These are phyloP conservation scores for Cladosporium colombiae DNA, from an alignment of 2,329 filamentous ascomycete genomes.

Conservation along the genomic window DNA sequence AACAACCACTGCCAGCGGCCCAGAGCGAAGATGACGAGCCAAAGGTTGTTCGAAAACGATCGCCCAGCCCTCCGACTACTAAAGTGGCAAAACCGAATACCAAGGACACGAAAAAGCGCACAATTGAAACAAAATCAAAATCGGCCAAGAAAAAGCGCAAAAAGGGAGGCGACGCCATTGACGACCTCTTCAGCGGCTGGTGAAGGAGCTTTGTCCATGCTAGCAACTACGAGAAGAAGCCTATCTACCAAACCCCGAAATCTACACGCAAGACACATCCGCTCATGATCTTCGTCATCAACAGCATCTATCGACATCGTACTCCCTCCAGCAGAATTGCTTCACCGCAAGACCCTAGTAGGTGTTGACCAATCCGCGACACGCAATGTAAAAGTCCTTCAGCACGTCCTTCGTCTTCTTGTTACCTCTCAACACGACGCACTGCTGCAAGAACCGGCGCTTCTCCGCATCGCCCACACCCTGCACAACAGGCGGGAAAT, in stretches of 20 bases:
- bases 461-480: conserved; percentile 63
- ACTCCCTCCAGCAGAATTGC: not conserved
- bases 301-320: not conserved
- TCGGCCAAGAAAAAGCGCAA: conserved; percentile 58
- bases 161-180: conserved; percentile 66
- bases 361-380: conserved; percentile 49
- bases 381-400: conserved; percentile 71
- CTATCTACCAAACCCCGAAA: not conserved
- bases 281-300: conserved; percentile 3
- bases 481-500: conserved; percentile 56
- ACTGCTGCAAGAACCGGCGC: conserved; percentile 63
- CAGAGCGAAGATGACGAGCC: not conserved
- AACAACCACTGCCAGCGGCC: not conserved
- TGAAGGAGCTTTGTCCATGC: not conserved
- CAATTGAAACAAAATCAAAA: conserved; percentile 33
- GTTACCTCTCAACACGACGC: conserved; percentile 66
- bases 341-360: conserved; percentile 1
- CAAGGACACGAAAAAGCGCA: conserved; percentile 18
- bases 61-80: not conserved
- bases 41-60: not conserved
- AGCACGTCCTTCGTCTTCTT: conserved; percentile 65
- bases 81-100: conserved; percentile 7
- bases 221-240: not conserved
- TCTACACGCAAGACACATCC: conserved; percentile 2
- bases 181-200: conserved; percentile 66